Evolutionary conservation across 2,329 filamentous ascomycete species (phyloP), one percentile per base, ranked within the genome.

Genomic region (Fusarium metavorans): DNA sequence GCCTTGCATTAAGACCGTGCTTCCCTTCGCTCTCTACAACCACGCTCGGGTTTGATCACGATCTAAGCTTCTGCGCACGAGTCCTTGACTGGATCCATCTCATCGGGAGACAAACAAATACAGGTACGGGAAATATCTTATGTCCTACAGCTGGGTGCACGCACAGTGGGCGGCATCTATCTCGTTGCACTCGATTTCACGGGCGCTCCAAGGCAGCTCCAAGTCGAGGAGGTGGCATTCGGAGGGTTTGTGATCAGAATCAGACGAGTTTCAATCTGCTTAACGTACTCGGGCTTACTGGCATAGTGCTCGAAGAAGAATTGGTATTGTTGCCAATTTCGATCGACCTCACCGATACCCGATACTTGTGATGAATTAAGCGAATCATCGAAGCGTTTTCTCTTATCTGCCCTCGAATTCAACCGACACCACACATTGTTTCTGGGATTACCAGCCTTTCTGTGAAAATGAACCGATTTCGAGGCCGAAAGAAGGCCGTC

Each of bases 381-480:
- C 62, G 64, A 65, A 64, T 30, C 27, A 7, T 18, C 48, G 45
- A 58, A 64, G n/a, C 13, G 63, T 43, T 37, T 35, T 14, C 45
- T 32, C 30, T 64, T 39, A 67, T 39, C 35, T 39, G 56, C 25
- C 16, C 23, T 43, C 37, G 20, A 48, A 52, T 50, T 66, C 20
- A 65, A 56, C 66, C 39, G 61, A 34, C 58, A 56, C 56, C 54
- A 68, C 57, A 58, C 34, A 37, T 63, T 27, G 8, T 45, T 45
- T 67, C 20, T 61, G 48, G 27, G 41, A 50, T 23, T 35, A 27
- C 30, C 64, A 59, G 60, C 60, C 35, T 56, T 66, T 78, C 27
- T n/a, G 95, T 95, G 93, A 79, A 32, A 20, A 95, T 95, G 93
- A 95, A 96, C 84, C 91, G 93, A 65, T 94, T 95, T 80, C 88